phyloP scores from a whole-genome alignment of 371 early-diverging fungal species.

The Apophysomyces elegans region DNA sequence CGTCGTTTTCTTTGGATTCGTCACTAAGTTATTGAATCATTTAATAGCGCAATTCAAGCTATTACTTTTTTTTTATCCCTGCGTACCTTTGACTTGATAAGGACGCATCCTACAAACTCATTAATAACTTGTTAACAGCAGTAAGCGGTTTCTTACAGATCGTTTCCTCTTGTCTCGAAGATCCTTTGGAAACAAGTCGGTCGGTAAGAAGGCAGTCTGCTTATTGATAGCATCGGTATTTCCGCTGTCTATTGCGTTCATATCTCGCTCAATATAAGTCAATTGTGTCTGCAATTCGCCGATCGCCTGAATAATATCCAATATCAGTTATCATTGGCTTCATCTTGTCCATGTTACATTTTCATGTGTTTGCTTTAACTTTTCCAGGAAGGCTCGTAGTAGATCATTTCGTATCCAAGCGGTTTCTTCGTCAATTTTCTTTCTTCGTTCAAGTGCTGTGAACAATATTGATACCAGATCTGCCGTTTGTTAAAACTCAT shows the following conservation, averaged over 20 bases:
- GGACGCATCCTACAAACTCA: neutral
- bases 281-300: conserved; percentile 36
- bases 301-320: conserved; percentile 25
- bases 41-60: neutral
- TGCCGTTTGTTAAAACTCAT: neutral
- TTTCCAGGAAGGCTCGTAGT: conserved; percentile 63
- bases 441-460: conserved; percentile 61
- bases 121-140: neutral
- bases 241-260: conserved; percentile 7
- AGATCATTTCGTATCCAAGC: conserved; percentile 57
- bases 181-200: neutral
- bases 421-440: conserved; percentile 53
- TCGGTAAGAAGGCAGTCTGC: neutral
- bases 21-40: neutral
- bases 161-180: neutral
- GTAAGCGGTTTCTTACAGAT: neutral
- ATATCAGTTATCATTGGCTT: neutral
- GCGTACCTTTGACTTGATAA: neutral
- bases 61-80: conserved; percentile 7
- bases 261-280: conserved; percentile 43
- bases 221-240: neutral
- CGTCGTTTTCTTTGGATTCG: conserved; percentile 2
- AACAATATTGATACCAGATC: conserved; percentile 36
- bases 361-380: conserved; percentile 28
- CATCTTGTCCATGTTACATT: neutral